Conservation (phyloP, 495 filamentous ascomycete genomes). For the Annulohypoxylon moriforme region DNA sequence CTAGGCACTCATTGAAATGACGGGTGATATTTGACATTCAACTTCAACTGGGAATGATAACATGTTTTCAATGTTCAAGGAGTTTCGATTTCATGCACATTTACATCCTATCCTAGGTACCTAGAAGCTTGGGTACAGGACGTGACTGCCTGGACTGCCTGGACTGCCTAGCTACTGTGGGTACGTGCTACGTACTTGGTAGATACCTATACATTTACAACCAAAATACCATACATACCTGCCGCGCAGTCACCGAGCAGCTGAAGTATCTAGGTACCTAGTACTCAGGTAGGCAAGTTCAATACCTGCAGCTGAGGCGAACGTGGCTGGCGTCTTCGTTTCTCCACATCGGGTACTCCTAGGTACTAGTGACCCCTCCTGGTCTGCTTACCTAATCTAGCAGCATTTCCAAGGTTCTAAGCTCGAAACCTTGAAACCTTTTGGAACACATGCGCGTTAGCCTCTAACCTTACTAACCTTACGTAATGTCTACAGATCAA, state of each 20-base stretch:
- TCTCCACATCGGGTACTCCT: too few relatives aligned
- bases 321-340: background rate
- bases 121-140: background rate
- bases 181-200: background rate
- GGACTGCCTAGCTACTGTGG: conserved; percentile 1
- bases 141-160: background rate
- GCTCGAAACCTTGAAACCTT: background rate
- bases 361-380: too few relatives aligned
- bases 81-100: background rate
- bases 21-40: conserved; percentile 1
- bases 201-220: too few relatives aligned
- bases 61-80: background rate
- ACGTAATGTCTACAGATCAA: background rate
- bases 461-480: background rate
- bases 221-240: too few relatives aligned
- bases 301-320: background rate
- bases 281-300: background rate
- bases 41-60: background rate
- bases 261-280: background rate
- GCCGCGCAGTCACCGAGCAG: too few relatives aligned
- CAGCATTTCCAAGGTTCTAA: background rate
- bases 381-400: background rate
- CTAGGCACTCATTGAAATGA: conserved; percentile 5
- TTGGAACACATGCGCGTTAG: background rate
- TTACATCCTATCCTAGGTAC: background rate